A percentile compares a stretch with the other conserved stretches of the same genome.
Evolutionary conservation across 371 early-diverging fungal species (phyloP).

Genomic region (Furculomyces boomerangus): DNA sequence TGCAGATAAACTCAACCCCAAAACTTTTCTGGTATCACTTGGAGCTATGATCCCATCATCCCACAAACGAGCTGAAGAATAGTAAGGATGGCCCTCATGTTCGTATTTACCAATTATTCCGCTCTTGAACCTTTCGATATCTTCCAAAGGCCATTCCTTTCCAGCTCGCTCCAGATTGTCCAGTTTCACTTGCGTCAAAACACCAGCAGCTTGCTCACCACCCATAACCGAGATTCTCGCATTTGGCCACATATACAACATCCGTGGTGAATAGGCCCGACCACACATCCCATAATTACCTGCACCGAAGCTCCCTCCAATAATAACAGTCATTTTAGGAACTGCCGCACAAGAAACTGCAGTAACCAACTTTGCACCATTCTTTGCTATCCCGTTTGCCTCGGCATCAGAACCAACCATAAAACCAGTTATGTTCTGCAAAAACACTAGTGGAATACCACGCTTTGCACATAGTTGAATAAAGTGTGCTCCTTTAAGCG

Average conservation of each 20-base stretch:
- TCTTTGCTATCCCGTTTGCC: slow-evolving; percentile 94
- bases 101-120: slow-evolving; percentile 82
- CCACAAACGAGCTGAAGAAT: slow-evolving; percentile 76
- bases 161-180: slow-evolving; percentile 62
- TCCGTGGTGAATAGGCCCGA: slow-evolving; percentile 82
- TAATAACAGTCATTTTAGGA: slow-evolving; percentile 86
- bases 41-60: slow-evolving; percentile 96
- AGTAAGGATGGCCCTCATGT: slow-evolving; percentile 90
- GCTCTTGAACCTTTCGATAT: slow-evolving; percentile 62
- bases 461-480: slow-evolving; percentile 90
- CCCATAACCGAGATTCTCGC: slow-evolving; percentile 96
- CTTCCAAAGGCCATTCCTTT: slow-evolving; percentile 46
- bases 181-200: slow-evolving; percentile 73
- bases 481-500: slow-evolving; percentile 94
- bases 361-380: slow-evolving; percentile 94
- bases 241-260: slow-evolving; percentile 96
- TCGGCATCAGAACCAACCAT: slow-evolving; percentile 96
- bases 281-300: slow-evolving; percentile 99
- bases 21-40: slow-evolving; percentile 67
- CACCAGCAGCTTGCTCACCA: slow-evolving; percentile 93
- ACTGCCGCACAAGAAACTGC: slow-evolving; percentile 91
- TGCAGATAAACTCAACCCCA: slow-evolving; percentile 75
- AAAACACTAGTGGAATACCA: slow-evolving; percentile 80
- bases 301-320: slow-evolving; percentile 86
- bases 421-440: slow-evolving; percentile 94